Percentiles rank a stretch among this genome's conserved stretches.
These are phyloP conservation scores for Meredithiella fracta DNA, from an alignment of 2,329 filamentous ascomycete genomes.

Conservation along the genomic window DNA sequence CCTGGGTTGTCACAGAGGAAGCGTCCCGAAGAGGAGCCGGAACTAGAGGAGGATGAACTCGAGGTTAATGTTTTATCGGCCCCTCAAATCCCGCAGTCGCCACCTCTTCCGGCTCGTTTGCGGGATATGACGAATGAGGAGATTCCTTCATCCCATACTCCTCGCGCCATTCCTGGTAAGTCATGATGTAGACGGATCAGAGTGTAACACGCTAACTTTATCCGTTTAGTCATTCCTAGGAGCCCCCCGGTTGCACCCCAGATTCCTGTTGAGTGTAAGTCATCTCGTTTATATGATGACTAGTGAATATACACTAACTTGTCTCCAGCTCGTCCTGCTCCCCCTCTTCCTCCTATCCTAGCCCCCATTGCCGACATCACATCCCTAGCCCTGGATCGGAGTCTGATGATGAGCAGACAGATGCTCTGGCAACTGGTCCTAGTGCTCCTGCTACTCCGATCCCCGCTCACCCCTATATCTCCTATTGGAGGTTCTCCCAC, in stretches of 20 bases:
- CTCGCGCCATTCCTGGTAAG: slow-evolving; percentile 10
- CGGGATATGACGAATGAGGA: slow-evolving; percentile 2
- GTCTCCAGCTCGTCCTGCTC: slow-evolving; percentile 43
- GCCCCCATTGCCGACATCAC: slow-evolving; percentile 36
- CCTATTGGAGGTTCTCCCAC: slow-evolving; percentile 15
- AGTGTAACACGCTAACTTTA: slow-evolving; percentile 1
- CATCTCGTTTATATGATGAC: neutral
- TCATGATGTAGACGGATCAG: neutral
- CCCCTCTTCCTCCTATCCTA: slow-evolving; percentile 33
- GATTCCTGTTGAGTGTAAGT: slow-evolving; percentile 42
- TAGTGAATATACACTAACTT: slow-evolving; percentile 1
- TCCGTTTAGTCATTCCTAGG: slow-evolving; percentile 27
- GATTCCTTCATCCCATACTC: slow-evolving; percentile 17
- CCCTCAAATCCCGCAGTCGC: slow-evolving; percentile 5
- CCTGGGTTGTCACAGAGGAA: slow-evolving; percentile 46
- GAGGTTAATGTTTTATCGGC: slow-evolving; percentile 27
- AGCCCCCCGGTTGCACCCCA: slow-evolving; percentile 39
- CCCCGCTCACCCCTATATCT: slow-evolving; percentile 25
- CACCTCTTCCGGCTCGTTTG: neutral
- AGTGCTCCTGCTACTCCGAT: slow-evolving; percentile 25
- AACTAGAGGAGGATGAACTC: slow-evolving; percentile 1
- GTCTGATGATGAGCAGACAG: slow-evolving; percentile 74
- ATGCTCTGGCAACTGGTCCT: slow-evolving; percentile 20
- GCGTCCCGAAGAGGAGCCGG: neutral
- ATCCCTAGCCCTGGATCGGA: slow-evolving; percentile 63